Conservation (phyloP, 1,284 basidiomycete genomes). For the Marasmius fiardii region DNA sequence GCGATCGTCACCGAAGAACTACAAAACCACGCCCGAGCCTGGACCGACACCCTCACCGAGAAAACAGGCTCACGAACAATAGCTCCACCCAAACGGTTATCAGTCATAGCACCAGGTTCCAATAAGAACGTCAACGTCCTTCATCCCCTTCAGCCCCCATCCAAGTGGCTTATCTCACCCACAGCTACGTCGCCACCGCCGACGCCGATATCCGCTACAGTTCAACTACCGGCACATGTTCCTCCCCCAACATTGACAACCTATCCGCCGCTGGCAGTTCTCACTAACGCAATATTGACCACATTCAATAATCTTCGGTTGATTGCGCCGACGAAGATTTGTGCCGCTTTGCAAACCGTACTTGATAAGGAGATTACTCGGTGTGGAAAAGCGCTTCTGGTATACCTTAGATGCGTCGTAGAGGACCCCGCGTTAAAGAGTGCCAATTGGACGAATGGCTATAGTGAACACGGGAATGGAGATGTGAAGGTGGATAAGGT, state of each 20-base stretch:
- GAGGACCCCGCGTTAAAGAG: conserved; percentile 16
- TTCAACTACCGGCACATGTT: conserved; percentile 40
- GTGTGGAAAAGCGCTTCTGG: conserved; percentile 39
- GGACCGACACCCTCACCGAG: conserved; percentile 12
- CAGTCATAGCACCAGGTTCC: conserved; percentile 1
- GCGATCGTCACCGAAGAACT: conserved; percentile 39
- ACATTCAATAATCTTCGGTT: conserved; percentile 81
- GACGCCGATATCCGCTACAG: conserved; percentile 23
- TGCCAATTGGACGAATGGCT: conserved; percentile 19
- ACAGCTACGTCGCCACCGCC: conserved; percentile 27
- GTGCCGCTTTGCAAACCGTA: conserved; percentile 39
- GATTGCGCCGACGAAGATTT: conserved; percentile 66
- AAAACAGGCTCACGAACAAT: conserved; percentile 26
- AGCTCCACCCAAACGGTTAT: conserved; percentile 1
- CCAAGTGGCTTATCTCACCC: conserved; percentile 47
- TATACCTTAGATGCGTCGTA: conserved; percentile 35
- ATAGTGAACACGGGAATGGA: conserved; percentile 18
- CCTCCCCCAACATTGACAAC: conserved; percentile 70
- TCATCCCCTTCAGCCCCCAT: conserved; percentile 27
- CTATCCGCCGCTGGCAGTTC: conserved; percentile 75
- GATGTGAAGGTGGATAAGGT: conserved; percentile 27
- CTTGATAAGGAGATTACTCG: conserved; percentile 52
- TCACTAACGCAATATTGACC: conserved; percentile 72
- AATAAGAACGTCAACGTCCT: conserved; percentile 11
- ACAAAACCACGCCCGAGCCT: conserved; percentile 22